Base-by-base conservation (phyloP, 768 basidiomycete genomes). In the Termitomyces eurrhizus region DNA sequence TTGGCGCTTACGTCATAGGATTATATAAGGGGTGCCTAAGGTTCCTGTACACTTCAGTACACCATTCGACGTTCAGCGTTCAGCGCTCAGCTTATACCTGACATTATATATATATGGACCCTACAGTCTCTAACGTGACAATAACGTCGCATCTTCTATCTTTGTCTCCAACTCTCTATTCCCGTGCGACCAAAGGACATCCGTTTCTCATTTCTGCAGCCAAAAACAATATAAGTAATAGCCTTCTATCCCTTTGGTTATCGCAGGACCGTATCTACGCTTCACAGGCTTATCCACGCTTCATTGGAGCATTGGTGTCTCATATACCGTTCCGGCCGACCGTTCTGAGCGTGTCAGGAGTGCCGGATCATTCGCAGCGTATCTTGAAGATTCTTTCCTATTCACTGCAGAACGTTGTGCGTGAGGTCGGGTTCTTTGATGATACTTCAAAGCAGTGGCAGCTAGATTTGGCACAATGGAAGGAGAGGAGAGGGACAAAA, bases 211-310 rank as follows among this genome's bases (percentile, higher is more conserved):
- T 67, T 2, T 72, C 79, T 18, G 87, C 88, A 0, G 85, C 85
- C 3, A 68, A 78, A 3, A 78, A 83, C 14, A 76, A 77, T 3
- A 78, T 92, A 21, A 72, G 78, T 7, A 60, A 77, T 13, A 61
- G 72, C 1, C 75, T 78, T 29, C 81, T 92, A 16, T 77, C 80
- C 1, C 73, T 85, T 52, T 91, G 85, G 82, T 81, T 91, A 60
- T 79, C 82, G 14, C 90, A 92, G 64, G 90, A 92, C 69, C 81
- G 84, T 53, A 81, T 88, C 58, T 92, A 91, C 69, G 89, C 88
- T 35, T 83, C 83, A 1, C 84, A 86, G 57, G 90, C 86, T 1
- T 91, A 90, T 69, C 88, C 89, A 14, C 82, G 81, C 56, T 89
- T 88, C 75, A 83, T 90, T 63, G 87, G 86, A 32, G 71, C 80